Base-by-base conservation (phyloP, 2,329 filamentous ascomycete genomes). In the Phoma herbarum region DNA sequence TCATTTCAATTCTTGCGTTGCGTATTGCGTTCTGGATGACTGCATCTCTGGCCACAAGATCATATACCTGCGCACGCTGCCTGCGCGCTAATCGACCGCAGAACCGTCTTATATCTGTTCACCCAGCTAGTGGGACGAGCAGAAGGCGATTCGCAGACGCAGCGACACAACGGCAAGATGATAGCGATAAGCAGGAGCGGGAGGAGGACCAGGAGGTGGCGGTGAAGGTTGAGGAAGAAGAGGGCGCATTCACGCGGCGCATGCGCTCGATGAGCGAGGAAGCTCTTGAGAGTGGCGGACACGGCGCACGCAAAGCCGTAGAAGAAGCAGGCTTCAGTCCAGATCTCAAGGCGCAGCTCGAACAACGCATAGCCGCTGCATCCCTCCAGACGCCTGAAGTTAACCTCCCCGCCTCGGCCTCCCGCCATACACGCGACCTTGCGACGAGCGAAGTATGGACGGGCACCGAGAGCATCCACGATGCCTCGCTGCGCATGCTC, bases 401-500 rank as follows among this genome's bases (percentile, higher is more conserved):
- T 5, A 76, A 82, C 33, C 76, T 87, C 72, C 84, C 85, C 35
- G 78, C 83, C 4, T 84, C 85, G n/a, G 88, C 90, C 12, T 88
- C 90, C 16, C 83, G 84, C 65, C 89, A 88, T 12, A 90, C 89
- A 2, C 84, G 87, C 59, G 85, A 89, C 48, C 85, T 88, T 33
- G 92, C 92, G 1, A 82, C 84, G 0, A 86, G 88, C 7, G 79
- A 84, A 57, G 84, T 90, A 1, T 99, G 95, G 95, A 87, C 85
- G 0, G 95, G 94, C 2, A 82, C 85, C 12, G 95, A 98, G 77
- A 82, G 81, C 5, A 79, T 89, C 1, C 86, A 89, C 66, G 93
- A 97, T 74, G 84, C 90, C 0, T 88, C 92, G 22, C 79, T 96
- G 47, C 88, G 95, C 29, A 98, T 98, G 85, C 81, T 89, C 10